Evolutionary conservation across 179 eudicot species (phyloP).

Genomic region (Dionaea muscipula): DNA sequence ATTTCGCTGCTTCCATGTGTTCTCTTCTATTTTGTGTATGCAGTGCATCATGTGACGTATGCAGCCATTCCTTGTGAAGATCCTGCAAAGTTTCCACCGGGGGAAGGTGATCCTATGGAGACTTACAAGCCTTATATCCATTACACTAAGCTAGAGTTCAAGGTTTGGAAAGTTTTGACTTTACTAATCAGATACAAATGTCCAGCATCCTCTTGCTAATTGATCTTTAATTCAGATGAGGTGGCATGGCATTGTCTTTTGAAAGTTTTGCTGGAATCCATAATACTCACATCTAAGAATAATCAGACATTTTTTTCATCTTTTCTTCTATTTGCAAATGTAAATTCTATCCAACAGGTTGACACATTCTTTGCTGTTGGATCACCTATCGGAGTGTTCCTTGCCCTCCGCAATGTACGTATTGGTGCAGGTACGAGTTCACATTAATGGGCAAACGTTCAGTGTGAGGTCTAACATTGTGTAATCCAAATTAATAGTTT

Average conservation of each 20-base stretch:
- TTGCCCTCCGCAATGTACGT: slow-evolving; percentile 89
- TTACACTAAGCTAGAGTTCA: slow-evolving; percentile 74
- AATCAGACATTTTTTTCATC: no score
- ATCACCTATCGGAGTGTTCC: slow-evolving; percentile 96
- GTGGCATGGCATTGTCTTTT: no score
- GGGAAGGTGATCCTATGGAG: slow-evolving; percentile 24
- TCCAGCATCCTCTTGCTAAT: not conserved
- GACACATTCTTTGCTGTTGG: slow-evolving; percentile 96
- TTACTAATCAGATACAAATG: not conserved
- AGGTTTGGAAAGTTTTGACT: slow-evolving; percentile 35
- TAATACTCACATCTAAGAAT: no score
- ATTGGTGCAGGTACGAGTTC: slow-evolving; percentile 64
- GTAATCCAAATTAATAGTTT: no score
- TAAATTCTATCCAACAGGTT: slow-evolving; percentile 40
- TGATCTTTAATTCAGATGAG: no score
- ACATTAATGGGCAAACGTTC: not conserved
- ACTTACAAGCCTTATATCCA: slow-evolving; percentile 56
- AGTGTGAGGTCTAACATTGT: no score
- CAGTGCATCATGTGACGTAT: slow-evolving; percentile 21
- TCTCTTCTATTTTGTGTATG: slow-evolving; percentile 3
- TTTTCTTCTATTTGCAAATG: not conserved
- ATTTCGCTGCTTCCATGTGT: slow-evolving; percentile 6
- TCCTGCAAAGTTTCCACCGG: slow-evolving; percentile 24
- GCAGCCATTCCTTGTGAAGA: slow-evolving; percentile 20
- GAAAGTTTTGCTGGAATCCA: no score